Evolutionary conservation across 768 basidiomycete species (phyloP), one percentile per base, ranked within the genome.

Genomic region (Tylopilus felleus): DNA sequence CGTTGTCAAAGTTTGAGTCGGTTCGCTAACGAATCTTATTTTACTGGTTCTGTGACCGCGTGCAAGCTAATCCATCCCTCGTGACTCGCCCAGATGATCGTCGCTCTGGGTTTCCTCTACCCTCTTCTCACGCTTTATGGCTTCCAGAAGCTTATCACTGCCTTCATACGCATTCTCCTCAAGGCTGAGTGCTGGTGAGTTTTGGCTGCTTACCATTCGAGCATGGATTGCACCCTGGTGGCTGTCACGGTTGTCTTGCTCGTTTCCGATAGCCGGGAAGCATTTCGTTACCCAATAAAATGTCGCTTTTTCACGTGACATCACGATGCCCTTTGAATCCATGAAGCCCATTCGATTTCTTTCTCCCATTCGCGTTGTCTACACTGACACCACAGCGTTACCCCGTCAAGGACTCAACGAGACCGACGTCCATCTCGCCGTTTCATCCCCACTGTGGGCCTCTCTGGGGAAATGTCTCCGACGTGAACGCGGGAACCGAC

Each of bases 401-500:
- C 17, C 27, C 21, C 38, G 46, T 51, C 55, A 59, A 71, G 64
- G 38, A 19, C 35, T 53, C 13, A 38, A 62, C 21, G 56, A 55
- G 23, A 39, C 52, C 0, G 43, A 48, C 9, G 63, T 80, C 16
- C 74, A 74, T 44, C 77, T 83, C n/a, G 80, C 77, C 19, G 71
- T n/a, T 83, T 4, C 62, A 64, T 19, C 80, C 80, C 8, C 58
- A 58, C 1, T 83, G 81, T 25, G 80, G 77, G 4, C 56, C 65
- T 5, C 62, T 80, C 2, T 58, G 56, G 47, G 78, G 77, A 1
- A 70, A 60, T 4, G 66, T 72, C 5, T 68, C 77, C 2, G 77
- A 82, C 53, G 71, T 80, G 14, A 83, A 80, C 42, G 78, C 77
- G 0, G 82, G 82, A 0, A 59, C 83, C 14, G 28, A 64, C 40